Evolutionary conservation across 768 basidiomycete species (phyloP).

Genomic region (Collybiopsis luxurians): DNA sequence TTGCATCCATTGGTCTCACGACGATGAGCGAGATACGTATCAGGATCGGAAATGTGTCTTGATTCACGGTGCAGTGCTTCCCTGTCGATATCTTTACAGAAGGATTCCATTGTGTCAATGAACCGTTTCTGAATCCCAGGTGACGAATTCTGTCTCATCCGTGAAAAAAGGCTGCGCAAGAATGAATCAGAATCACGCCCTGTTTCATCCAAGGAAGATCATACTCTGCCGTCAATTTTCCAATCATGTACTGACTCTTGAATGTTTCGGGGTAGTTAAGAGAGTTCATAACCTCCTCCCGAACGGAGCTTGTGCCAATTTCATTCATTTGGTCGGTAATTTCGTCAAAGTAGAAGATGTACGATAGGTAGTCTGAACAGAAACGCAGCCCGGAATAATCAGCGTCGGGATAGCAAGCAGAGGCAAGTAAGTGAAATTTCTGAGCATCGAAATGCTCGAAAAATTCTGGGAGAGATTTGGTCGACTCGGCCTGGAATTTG

Average conservation of each 20-base stretch:
- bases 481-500: constrained; percentile 29
- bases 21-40: constrained; percentile 74
- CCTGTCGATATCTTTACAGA: constrained; percentile 74
- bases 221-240: constrained; percentile 71
- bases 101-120: constrained; percentile 73
- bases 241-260: constrained; percentile 49
- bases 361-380: constrained; percentile 75
- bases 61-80: constrained; percentile 66
- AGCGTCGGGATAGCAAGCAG: constrained; percentile 44
- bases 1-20: constrained; percentile 82
- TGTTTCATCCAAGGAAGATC: constrained; percentile 16
- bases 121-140: constrained; percentile 69
- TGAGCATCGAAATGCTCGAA: not conserved
- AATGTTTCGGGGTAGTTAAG: constrained; percentile 66
- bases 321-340: constrained; percentile 79
- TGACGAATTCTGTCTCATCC: constrained; percentile 60
- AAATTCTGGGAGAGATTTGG: not conserved
- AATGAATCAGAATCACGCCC: not conserved
- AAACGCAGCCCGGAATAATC: constrained; percentile 61
- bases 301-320: constrained; percentile 50
- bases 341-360: constrained; percentile 77
- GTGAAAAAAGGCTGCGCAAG: constrained; percentile 58
- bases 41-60: constrained; percentile 67
- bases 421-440: not conserved
- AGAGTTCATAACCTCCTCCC: constrained; percentile 67